Conservation (phyloP, 148 eudicot species). For the Polygonum maritimum region DNA sequence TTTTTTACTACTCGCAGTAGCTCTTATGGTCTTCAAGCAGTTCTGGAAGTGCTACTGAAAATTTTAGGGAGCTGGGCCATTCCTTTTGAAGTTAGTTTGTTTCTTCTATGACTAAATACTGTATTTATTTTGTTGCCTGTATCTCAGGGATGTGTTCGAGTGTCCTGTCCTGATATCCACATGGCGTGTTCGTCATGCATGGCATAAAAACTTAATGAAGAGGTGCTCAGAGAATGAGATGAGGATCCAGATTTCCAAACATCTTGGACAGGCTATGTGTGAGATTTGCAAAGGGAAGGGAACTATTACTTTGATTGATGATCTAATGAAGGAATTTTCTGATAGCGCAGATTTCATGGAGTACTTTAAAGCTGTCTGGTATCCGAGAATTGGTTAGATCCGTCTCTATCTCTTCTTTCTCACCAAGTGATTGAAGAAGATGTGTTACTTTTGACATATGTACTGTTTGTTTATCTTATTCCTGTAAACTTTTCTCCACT, state of each 20-base stretch:
- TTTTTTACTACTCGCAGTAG: neutral
- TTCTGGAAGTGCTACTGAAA: neutral
- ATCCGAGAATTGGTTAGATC: slow-evolving; percentile 69
- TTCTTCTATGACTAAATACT: neutral
- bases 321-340: slow-evolving; percentile 49
- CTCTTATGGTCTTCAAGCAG: neutral
- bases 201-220: slow-evolving; percentile 81
- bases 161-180: slow-evolving; percentile 86
- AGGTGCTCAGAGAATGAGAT: slow-evolving; percentile 52
- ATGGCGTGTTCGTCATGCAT: no score
- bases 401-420: neutral
- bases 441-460: neutral
- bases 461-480: neutral
- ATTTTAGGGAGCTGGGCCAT: neutral
- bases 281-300: slow-evolving; percentile 50
- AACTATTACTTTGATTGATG: slow-evolving; percentile 35
- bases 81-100: neutral
- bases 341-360: slow-evolving; percentile 63
- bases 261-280: slow-evolving; percentile 49
- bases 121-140: slow-evolving; percentile 8
- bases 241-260: slow-evolving; percentile 47
- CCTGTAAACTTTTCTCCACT: no score
- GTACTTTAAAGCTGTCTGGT: slow-evolving; percentile 87
- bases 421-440: neutral
- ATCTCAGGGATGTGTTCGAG: slow-evolving; percentile 78